A percentile compares a stretch with the other conserved stretches of the same genome.
Conservation (phyloP, 495 filamentous ascomycete species). For the Cladorrhinum samala region DNA sequence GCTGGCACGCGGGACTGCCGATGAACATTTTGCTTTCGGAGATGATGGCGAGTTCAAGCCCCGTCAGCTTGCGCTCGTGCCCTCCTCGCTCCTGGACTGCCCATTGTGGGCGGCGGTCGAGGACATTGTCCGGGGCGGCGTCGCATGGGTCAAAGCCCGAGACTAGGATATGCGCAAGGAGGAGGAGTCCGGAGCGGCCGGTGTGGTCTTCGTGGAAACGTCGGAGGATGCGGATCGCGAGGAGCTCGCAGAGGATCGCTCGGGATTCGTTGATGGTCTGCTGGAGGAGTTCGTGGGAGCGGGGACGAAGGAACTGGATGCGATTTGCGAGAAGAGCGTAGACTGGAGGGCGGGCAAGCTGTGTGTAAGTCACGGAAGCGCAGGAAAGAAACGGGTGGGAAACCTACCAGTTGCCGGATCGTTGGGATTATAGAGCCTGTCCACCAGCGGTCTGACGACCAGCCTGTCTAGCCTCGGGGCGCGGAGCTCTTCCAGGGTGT, state of each 20-base stretch:
- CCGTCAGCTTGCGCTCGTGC: slow-evolving; percentile 52
- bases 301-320: slow-evolving; percentile 56
- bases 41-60: slow-evolving; percentile 57
- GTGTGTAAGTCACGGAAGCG: not conserved
- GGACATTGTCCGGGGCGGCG: slow-evolving; percentile 47
- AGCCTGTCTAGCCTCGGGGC: slow-evolving; percentile 52
- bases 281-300: slow-evolving; percentile 48
- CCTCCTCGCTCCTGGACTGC: slow-evolving; percentile 39
- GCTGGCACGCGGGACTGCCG: slow-evolving; percentile 51
- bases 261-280: slow-evolving; percentile 55
- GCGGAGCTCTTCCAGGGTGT: slow-evolving; percentile 53
- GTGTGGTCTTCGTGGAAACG: slow-evolving; percentile 55
- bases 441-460: slow-evolving; percentile 53
- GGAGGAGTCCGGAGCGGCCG: slow-evolving; percentile 48
- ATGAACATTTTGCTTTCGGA: slow-evolving; percentile 57
- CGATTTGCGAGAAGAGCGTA: slow-evolving; percentile 62
- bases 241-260: slow-evolving; percentile 54
- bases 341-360: slow-evolving; percentile 26
- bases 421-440: slow-evolving; percentile 51
- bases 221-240: slow-evolving; percentile 53
- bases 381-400: not conserved
- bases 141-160: slow-evolving; percentile 59
- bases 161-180: slow-evolving; percentile 55
- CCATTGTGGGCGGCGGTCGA: slow-evolving; percentile 39
- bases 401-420: slow-evolving; percentile 50